Evolutionary conservation across 768 basidiomycete species (phyloP).

Genomic region (Suillus discolor): DNA sequence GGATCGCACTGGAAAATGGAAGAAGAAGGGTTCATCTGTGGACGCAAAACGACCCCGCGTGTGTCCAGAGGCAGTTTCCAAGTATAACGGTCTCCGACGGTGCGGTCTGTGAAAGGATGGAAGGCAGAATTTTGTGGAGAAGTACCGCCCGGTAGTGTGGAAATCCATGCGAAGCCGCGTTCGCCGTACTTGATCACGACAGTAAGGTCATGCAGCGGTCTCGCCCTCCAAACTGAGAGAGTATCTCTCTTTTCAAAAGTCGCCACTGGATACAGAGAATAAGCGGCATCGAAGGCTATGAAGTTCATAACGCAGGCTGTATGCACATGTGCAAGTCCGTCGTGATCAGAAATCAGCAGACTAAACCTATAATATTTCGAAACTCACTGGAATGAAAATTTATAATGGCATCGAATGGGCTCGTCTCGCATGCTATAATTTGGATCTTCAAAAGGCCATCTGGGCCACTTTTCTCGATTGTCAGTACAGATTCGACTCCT

Average conservation of each 20-base stretch:
- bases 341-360: neutral
- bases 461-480: constrained; percentile 16
- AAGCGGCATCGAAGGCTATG: constrained; percentile 40
- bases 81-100: constrained; percentile 28
- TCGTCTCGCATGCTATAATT: constrained; percentile 35
- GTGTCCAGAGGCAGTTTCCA: constrained; percentile 31
- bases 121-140: constrained; percentile 9
- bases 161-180: constrained; percentile 35
- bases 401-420: constrained; percentile 40
- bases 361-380: neutral
- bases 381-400: constrained; percentile 46
- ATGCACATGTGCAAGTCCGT: neutral
- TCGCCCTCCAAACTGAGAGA: constrained; percentile 21
- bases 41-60: constrained; percentile 1
- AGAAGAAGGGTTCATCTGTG: constrained; percentile 8
- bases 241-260: constrained; percentile 37
- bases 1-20: constrained; percentile 11
- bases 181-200: constrained; percentile 33
- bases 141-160: constrained; percentile 12
- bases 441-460: constrained; percentile 35
- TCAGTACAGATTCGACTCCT: constrained; percentile 20
- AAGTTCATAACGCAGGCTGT: constrained; percentile 47
- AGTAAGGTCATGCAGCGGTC: constrained; percentile 6
- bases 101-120: constrained; percentile 23
- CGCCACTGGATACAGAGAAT: constrained; percentile 39